Base-by-base conservation (phyloP, 495 filamentous ascomycete genomes). In the Hyaloscypha bicolor region DNA sequence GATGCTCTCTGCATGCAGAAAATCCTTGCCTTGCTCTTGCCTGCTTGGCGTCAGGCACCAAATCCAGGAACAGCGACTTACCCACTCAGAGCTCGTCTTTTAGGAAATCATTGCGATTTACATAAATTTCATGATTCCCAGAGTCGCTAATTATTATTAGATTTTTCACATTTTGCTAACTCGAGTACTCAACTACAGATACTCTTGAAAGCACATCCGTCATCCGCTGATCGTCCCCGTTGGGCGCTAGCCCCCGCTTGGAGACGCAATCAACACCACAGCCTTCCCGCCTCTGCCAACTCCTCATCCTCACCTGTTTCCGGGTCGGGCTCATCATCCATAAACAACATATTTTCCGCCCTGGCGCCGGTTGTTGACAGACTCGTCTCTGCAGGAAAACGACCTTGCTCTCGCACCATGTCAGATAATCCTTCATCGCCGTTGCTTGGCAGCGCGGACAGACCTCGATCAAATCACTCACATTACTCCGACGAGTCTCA, bases 351-450 rank as follows among this genome's bases (percentile, higher is more conserved):
- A 58, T 11, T 48, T 4, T 19, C 42, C 14, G 45, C 35, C 5
- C 55, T 9, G 63, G 55, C 63, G 63, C 63, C 58, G 63, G 53
- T 11, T 32, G 52, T 59, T 55, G 32, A 64, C 9, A 65, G 35
- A 53, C n/a, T 37, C 25, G 3, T 25, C 19, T 14, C 14, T 37
- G 22, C 14, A 8, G 14, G 21, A n/a, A 16, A 6, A 33, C 39
- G 6, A 37, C 30, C n/a, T 55, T 29, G 9, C 60, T 66, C 39
- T 30, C 31, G 21, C 29, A 66, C n/a, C 51, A 85, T 85, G 83
- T 71, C 83, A 22, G 77, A 81, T 52, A 74, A 78, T 55, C 78
- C 81, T 65, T 71, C 76, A 57, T 75, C 81, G 16, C 80, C 79
- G 19, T 72, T 83, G 58, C 77, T 82, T 8, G 73, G 78, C 35